Base-by-base conservation (phyloP, 306 rosid genomes). In the Spatholobus suberectus region DNA sequence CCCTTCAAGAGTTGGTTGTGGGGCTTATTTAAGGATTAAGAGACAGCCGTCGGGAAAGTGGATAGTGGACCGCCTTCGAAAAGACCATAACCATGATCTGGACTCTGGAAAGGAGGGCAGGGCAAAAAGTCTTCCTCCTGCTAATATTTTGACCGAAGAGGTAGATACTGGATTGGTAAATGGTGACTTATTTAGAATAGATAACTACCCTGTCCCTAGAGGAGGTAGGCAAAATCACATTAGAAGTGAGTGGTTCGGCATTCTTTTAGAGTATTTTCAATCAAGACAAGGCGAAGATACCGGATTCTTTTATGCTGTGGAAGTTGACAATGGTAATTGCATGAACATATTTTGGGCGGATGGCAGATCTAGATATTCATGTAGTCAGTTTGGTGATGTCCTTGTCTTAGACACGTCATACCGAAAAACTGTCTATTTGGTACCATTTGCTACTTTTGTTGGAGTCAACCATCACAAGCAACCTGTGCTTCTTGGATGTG, bases 321-420 rank as follows among this genome's bases (percentile, higher is more conserved):
- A 93, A 86, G 94, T 92, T 73, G 94, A 87, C 57, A 80, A 88
- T 80, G 92, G 97, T 73, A 89, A 73, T 57, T 92, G 96, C 92
- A 88, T 92, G 99, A 96, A 91, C 88, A 57, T 96, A 79, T 96
- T 96, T 87, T 96, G 98, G 99, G 97, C 99, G 27, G 99, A 96
- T 86, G 98, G 99, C 67, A 90, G 96, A 87, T 93, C 98, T 70
- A 88, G 99, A 79, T 96, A 92, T 84, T 93, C 97, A 67, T 89
- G 94, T 87, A 91, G 96, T 82, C 99, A 90, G 88, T 96, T 93
- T 78, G 98, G 98, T 62, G 99, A 96, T 90, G 89, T 86, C 72
- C 80, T 96, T 34, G 88, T 92, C 77, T 77, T 93, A 10, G 99
- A 96, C 65, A 90, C 97, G 35, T 93, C 98, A 15, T 96, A 93